Base-by-base conservation (phyloP, 306 rosid genomes). In the Cicer arietinum region DNA sequence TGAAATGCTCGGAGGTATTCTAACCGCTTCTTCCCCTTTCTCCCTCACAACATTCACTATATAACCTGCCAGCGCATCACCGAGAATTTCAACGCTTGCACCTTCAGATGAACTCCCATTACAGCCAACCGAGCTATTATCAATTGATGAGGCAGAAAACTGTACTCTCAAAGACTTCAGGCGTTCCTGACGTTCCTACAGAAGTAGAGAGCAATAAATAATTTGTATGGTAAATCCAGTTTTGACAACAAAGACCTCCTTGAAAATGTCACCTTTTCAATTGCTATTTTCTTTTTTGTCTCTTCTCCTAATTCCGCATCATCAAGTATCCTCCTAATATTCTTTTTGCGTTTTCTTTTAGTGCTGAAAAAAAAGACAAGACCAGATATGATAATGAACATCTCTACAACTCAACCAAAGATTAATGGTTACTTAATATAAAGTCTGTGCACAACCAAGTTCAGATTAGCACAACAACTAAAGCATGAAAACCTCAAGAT, bases 241-340 rank as follows among this genome's bases (percentile, higher is more conserved):
- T 71, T 44, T 13, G 10, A 13, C 51, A 66, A 48, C 30, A 71
- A 76, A 68, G 61, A 77, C 39, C 46, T 64, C 20, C 35, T 62
- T 8, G 8, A 72, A 47, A 74, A 35, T 39, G 68, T 40, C 77
- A 94, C 98, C 97, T 88, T 94, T 81, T 94, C 98, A 20, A 94
- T 91, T 39, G 98, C 98, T 77, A 91, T 91, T 88, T 94, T 94
- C 78, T 82, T 89, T 83, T 86, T 89, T 14, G 98, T 94, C 82
- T 94, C 98, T 83, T 94, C 98, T 82, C 98, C 98, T 78, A 94
- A 81, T 83, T 94, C 98, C 65, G 98, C 69, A 82, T 94, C 98
- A 83, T 91, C 97, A 85, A 94, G 96, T 79, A 94, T 94, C 89
- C 98, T 89, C 30, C 98, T 81, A 41, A 94, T 94, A 69, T 83